A percentile compares a stretch with the other conserved stretches of the same genome.
Conservation (phyloP, 2,329 filamentous ascomycete species). For the Thyridium curvatum region DNA sequence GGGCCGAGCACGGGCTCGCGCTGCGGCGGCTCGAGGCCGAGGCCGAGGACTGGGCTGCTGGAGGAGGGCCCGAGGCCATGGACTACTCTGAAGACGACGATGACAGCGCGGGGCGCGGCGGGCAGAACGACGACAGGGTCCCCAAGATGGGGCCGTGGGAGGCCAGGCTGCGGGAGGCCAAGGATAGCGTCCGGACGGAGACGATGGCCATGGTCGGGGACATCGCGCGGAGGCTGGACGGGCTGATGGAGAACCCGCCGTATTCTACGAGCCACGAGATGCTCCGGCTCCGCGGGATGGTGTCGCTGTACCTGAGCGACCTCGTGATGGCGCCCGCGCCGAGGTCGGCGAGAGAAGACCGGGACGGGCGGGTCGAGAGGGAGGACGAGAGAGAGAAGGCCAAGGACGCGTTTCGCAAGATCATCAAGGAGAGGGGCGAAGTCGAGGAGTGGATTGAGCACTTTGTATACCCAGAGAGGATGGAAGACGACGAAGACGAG, state of each 20-base stretch:
- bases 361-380: constrained; percentile 21
- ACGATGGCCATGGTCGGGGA: constrained; percentile 54
- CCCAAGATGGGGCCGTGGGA: not conserved
- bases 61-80: constrained; percentile 15
- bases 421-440: constrained; percentile 21
- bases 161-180: constrained; percentile 17
- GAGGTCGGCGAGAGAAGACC: constrained; percentile 13
- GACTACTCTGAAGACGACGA: constrained; percentile 8
- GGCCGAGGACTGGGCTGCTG: constrained; percentile 20
- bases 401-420: constrained; percentile 27
- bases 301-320: constrained; percentile 70
- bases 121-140: not conserved
- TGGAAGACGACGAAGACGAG: constrained; percentile 19
- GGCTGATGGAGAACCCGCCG: constrained; percentile 60
- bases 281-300: constrained; percentile 65
- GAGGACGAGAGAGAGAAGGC: constrained; percentile 29
- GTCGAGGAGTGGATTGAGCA: constrained; percentile 22
- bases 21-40: constrained; percentile 27
- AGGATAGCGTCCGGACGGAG: constrained; percentile 35
- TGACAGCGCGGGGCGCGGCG: too few relatives aligned
- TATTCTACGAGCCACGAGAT: constrained; percentile 63
- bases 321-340: constrained; percentile 42
- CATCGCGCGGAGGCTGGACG: constrained; percentile 65
- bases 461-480: constrained; percentile 17
- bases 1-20: constrained; percentile 49